Evolutionary conservation across 2,329 filamentous ascomycete genomes (phyloP).

Genomic region (Aschersonia sp.): DNA sequence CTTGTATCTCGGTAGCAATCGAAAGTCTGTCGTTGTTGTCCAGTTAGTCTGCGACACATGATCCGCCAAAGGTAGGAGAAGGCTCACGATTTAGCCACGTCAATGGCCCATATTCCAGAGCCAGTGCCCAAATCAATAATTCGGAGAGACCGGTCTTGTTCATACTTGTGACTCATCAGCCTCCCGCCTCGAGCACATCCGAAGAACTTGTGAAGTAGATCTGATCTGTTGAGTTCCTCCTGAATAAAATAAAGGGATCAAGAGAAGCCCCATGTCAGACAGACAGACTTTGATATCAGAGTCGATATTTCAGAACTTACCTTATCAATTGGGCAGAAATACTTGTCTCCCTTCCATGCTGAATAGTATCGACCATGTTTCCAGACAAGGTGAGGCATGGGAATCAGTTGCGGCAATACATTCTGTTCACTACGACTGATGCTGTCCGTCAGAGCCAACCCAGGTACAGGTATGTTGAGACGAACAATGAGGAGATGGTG

Average conservation of each 20-base stretch:
- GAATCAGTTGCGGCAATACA: background rate
- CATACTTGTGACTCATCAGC: background rate
- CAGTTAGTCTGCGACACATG: background rate
- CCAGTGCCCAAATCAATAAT: constrained; percentile 65
- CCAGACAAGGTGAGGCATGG: constrained; percentile 8
- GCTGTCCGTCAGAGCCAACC: background rate
- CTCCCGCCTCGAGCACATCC: constrained; percentile 41
- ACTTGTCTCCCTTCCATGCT: constrained; percentile 51
- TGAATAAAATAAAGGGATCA: constrained; percentile 13
- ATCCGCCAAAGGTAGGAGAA: background rate
- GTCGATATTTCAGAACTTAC: constrained; percentile 23
- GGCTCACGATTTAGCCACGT: constrained; percentile 55
- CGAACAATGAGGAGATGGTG: background rate
- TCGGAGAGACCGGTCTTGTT: constrained; percentile 10
- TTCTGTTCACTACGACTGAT: background rate
- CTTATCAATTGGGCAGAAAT: constrained; percentile 66
- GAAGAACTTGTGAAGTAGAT: constrained; percentile 71
- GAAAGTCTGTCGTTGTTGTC: too few relatives aligned
- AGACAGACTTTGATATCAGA: background rate
- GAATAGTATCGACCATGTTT: constrained; percentile 62
- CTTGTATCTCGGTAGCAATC: constrained; percentile 1
- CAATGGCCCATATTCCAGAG: constrained; percentile 83
- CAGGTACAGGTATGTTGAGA: background rate
- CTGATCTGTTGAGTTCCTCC: constrained; percentile 62
- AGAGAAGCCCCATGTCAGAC: too few relatives aligned